phyloP scores from a whole-genome alignment of 306 rosid genomes.

The Dalbergia cultrata region DNA sequence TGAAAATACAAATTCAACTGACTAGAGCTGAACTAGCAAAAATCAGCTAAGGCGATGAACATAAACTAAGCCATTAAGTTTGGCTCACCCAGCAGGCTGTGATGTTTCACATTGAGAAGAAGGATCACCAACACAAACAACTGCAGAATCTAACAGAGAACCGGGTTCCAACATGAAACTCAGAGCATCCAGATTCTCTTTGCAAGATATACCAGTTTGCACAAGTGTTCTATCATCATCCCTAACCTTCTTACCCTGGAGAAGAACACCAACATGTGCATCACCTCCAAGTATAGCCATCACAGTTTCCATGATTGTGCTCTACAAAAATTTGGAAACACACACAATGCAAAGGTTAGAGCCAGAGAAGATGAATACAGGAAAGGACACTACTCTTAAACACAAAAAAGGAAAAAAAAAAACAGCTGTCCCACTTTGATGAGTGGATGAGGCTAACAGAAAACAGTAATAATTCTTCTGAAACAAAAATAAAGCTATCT shows the following conservation, averaged over 20 bases:
- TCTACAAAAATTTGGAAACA: conserved; percentile 56
- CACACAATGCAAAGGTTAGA: conserved; percentile 26
- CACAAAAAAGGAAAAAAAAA: neutral
- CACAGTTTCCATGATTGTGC: conserved; percentile 82
- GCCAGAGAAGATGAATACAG: conserved; percentile 8
- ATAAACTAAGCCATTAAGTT: conserved; percentile 30
- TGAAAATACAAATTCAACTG: neutral
- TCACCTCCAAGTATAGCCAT: conserved; percentile 78
- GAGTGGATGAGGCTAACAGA: neutral
- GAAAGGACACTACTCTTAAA: neutral
- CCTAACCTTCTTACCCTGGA: conserved; percentile 78
- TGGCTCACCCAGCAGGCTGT: conserved; percentile 62
- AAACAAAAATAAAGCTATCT: neutral
- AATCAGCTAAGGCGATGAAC: conserved; percentile 19
- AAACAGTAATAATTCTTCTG: neutral
- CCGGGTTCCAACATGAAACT: conserved; percentile 84
- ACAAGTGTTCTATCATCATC: conserved; percentile 84
- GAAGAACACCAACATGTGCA: conserved; percentile 71
- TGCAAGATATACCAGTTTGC: conserved; percentile 83
- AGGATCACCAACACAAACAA: conserved; percentile 57
- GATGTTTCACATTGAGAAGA: conserved; percentile 66
- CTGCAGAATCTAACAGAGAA: conserved; percentile 57
- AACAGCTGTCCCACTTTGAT: neutral
- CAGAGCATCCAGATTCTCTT: conserved; percentile 78
- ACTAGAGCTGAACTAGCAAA: conserved; percentile 7